phyloP scores from a whole-genome alignment of 805 yeast species.

The Pichia rugopelliculosa region DNA sequence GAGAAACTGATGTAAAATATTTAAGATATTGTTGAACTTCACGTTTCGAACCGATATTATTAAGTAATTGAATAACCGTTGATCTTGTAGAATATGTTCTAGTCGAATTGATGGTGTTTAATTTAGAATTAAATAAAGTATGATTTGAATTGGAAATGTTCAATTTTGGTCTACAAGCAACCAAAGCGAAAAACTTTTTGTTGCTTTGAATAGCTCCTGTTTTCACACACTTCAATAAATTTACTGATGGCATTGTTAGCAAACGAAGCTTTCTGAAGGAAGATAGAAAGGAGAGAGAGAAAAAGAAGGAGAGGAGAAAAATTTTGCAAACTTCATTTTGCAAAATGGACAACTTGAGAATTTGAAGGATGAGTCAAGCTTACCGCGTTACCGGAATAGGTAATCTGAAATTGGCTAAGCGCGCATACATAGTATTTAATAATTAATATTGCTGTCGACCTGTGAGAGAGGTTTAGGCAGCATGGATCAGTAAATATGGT shows the following conservation, averaged over 20 bases:
- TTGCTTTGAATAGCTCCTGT: background rate
- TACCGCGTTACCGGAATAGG: conserved; percentile 14
- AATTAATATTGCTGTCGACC: no score
- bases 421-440: background rate
- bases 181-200: conserved; percentile 5
- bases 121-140: background rate
- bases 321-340: background rate
- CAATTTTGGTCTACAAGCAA: conserved; percentile 4
- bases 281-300: background rate
- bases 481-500: no score
- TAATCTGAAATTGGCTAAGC: background rate
- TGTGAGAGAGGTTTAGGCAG: no score
- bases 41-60: conserved; percentile 93
- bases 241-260: conserved; percentile 7
- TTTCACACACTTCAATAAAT: conserved; percentile 2
- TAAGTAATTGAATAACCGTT: conserved; percentile 88
- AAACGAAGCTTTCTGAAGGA: background rate
- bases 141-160: background rate
- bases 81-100: conserved; percentile 65
- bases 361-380: conserved; percentile 8
- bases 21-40: conserved; percentile 97
- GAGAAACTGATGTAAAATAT: conserved; percentile 91
- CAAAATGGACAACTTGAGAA: background rate
- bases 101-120: background rate
- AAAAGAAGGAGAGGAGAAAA: background rate